Conservation (phyloP, 176 grass and related monocot species). For the Cenchrus fungigraminus region DNA sequence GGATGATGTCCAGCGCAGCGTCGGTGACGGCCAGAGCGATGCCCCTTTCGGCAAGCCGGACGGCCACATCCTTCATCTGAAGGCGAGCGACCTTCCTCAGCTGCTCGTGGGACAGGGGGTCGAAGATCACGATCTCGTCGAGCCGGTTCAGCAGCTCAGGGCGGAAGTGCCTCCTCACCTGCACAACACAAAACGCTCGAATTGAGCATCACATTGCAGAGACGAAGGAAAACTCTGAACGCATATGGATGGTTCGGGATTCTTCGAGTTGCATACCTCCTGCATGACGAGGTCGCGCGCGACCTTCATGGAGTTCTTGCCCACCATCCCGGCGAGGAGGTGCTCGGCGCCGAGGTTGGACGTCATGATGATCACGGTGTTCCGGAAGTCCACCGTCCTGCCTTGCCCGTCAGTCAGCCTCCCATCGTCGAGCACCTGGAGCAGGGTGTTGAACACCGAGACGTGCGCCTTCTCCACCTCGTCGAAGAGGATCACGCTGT, state of each 20-base stretch:
- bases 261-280: constrained; percentile 54
- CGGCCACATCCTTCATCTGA: constrained; percentile 95
- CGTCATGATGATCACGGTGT: constrained; percentile 97
- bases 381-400: constrained; percentile 87
- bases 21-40: constrained; percentile 87
- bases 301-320: constrained; percentile 77
- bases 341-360: constrained; percentile 98
- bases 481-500: constrained; percentile 96
- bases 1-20: constrained; percentile 77
- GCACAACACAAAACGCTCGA: neutral
- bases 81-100: constrained; percentile 89
- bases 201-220: constrained; percentile 25
- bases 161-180: constrained; percentile 95
- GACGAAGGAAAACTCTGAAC: neutral
- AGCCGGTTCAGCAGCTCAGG: constrained; percentile 91
- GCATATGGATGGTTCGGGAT: neutral
- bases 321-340: constrained; percentile 86
- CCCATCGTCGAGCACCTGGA: constrained; percentile 94
- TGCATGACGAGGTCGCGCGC: constrained; percentile 73
- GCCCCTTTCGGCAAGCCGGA: constrained; percentile 82
- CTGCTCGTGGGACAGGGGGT: constrained; percentile 84
- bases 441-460: constrained; percentile 91
- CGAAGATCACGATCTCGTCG: constrained; percentile 91
- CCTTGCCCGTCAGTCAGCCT: constrained; percentile 92
- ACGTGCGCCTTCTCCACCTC: constrained; percentile 97